Evolutionary conservation across 2,329 filamentous ascomycete species (phyloP), one percentile per base, ranked within the genome.

Genomic region (Epichloe bromicola): DNA sequence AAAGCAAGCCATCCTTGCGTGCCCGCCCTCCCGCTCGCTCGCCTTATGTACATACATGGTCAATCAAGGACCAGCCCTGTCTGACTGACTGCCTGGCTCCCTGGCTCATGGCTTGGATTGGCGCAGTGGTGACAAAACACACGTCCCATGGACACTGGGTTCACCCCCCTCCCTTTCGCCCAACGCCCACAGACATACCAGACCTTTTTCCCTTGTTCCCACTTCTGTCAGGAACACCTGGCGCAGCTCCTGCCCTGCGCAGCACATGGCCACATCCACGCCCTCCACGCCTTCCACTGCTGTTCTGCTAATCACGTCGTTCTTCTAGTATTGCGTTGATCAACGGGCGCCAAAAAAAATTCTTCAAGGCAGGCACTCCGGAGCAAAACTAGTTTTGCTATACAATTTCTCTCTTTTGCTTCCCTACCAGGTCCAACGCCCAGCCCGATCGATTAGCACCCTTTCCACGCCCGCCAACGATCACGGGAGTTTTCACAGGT

Each of bases 1-100:
- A 34, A 40, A 33, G 46, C 46, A 48, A 48, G 39, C 50, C 50
- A 49, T 45, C 37, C 44, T 51, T 38, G 49, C 43, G 42, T 47
- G 38, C 33, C 41, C 50, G 46, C 46, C 30, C 14, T 48, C 45
- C 50, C 33, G 46, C 39, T 40, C 50, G 45, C 34, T 40, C 41
- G 50, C 36, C 46, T 48, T 48, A 23, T n/a, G n/a, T n/a, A n/a
- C n/a, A n/a, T n/a, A n/a, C n/a, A n/a, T n/a, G n/a, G 30, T 48
- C 10, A 51, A 19, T n/a, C n/a, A n/a, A 20, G 50, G 19, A 26
- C 50, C 36, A 42, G 45, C 33, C 42, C 42, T 33, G 30, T 42
- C 48, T 48, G 19, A 20, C 48, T 48, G 19, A 20, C 12, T n/a
- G 19, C 42, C 26, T 44, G 42, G 42, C 26, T 37, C 15, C 36